Evolutionary conservation across 352 stramenopile genomes (phyloP).

Genomic region (Phytophthora meadii): DNA sequence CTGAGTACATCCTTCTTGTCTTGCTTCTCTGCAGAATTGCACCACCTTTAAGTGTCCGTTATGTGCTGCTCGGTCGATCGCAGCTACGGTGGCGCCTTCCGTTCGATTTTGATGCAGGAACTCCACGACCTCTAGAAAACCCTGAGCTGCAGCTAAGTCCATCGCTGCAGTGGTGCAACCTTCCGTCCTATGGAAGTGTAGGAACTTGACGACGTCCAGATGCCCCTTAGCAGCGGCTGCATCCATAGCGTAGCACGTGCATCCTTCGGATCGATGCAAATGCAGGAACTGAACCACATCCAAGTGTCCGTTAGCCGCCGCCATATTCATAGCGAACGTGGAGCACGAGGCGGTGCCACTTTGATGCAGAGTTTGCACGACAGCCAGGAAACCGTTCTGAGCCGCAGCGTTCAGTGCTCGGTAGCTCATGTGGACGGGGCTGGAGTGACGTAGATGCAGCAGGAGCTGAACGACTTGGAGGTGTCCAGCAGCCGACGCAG

Average conservation of each 20-base stretch:
- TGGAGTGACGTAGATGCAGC: constrained; percentile 15
- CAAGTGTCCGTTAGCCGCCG: constrained; percentile 38
- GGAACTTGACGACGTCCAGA: constrained; percentile 44
- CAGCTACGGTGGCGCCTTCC: constrained; percentile 44
- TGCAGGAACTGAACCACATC: constrained; percentile 44
- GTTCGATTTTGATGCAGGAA: constrained; percentile 44
- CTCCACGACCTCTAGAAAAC: constrained; percentile 39
- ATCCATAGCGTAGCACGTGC: constrained; percentile 51
- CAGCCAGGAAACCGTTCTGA: constrained; percentile 20
- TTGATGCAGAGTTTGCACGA: constrained; percentile 30
- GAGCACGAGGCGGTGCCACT: constrained; percentile 19
- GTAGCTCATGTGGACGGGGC: constrained; percentile 14
- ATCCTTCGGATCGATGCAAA: constrained; percentile 39
- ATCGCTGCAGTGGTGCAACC: constrained; percentile 47
- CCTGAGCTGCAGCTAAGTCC: constrained; percentile 38
- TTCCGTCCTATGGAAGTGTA: constrained; percentile 40
- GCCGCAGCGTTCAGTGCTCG: constrained; percentile 35
- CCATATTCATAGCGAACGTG: constrained; percentile 42
- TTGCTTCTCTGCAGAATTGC: constrained; percentile 33
- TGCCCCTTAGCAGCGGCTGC: constrained; percentile 43
- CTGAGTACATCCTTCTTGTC: constrained; percentile 34
- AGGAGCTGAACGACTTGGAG: constrained; percentile 36
- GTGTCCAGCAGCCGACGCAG: constrained; percentile 26
- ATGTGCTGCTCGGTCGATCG: constrained; percentile 49
- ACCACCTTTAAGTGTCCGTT: constrained; percentile 44